Conservation (phyloP, 129 eudicot genomes). For the Escallonia herrerae region DNA sequence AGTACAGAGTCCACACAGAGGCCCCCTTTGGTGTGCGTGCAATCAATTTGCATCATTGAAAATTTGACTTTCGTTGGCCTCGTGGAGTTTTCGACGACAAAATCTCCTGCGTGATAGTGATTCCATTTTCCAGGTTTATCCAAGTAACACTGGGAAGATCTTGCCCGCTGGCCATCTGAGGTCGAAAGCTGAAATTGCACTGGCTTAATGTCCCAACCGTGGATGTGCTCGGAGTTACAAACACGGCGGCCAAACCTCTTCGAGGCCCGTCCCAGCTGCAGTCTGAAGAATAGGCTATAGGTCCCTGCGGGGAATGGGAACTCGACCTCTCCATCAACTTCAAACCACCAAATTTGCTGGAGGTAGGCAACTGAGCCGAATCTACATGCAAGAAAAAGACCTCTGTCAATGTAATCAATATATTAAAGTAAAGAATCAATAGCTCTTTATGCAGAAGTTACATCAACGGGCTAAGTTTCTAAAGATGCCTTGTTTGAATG, state of each 20-base stretch:
- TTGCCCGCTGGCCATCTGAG: conserved; percentile 55
- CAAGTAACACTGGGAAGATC: conserved; percentile 47
- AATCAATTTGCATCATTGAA: conserved; percentile 89
- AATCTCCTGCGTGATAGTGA: conserved; percentile 66
- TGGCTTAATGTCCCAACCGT: conserved; percentile 93
- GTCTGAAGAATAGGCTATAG: conserved; percentile 66
- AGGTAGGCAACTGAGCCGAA: conserved; percentile 65
- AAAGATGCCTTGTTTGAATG: not conserved
- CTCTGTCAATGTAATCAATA: not conserved
- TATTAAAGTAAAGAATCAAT: not conserved
- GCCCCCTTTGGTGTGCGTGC: conserved; percentile 99
- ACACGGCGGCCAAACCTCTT: conserved; percentile 68
- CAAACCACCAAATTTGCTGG: conserved; percentile 98
- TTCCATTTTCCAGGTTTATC: conserved; percentile 62
- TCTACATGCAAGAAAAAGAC: conserved; percentile 29
- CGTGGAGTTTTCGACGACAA: conserved; percentile 46
- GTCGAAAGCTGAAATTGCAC: conserved; percentile 83
- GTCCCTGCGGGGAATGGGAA: conserved; percentile 82
- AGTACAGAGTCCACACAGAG: conserved; percentile 78
- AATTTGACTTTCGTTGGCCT: conserved; percentile 47
- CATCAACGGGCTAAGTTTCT: not conserved
- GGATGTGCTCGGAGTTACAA: conserved; percentile 58
- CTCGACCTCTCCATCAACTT: conserved; percentile 81
- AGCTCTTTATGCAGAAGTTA: too few species aligned
- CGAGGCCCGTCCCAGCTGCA: conserved; percentile 51